Percentiles rank a stretch among this genome's conserved stretches.
Evolutionary conservation across 2,329 filamentous ascomycete genomes (phyloP).

Genomic region (Diplodia intermedia): DNA sequence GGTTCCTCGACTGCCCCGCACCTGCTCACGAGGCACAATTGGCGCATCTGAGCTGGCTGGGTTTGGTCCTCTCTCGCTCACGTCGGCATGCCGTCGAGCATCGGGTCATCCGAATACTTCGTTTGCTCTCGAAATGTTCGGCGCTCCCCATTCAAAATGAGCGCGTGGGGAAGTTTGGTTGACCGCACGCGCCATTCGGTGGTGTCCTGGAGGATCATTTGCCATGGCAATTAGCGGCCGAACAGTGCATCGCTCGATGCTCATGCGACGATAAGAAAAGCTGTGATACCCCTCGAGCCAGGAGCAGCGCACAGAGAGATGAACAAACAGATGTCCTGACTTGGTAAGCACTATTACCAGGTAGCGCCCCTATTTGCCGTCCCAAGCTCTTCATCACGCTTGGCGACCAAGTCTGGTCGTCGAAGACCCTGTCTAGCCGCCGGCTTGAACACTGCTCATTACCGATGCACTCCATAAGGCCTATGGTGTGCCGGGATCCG

Average conservation of each 20-base stretch:
- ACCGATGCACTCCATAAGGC: not conserved
- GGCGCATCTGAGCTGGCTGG: not conserved
- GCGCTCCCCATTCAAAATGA: constrained; percentile 1
- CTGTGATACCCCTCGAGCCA: constrained; percentile 7
- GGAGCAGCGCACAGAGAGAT: constrained; percentile 13
- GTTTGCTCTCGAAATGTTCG: not conserved
- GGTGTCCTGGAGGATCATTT: constrained; percentile 11
- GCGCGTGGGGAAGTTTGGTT: not conserved
- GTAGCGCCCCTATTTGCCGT: constrained; percentile 18
- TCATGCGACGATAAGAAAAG: constrained; percentile 20
- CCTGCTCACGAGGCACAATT: not conserved
- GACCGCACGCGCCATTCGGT: constrained; percentile 5
- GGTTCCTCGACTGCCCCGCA: not conserved
- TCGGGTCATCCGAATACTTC: not conserved
- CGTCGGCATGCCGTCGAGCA: not conserved
- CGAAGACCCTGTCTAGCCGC: constrained; percentile 11
- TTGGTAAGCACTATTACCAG: constrained; percentile 11
- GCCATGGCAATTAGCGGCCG: constrained; percentile 15
- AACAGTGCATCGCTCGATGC: constrained; percentile 11
- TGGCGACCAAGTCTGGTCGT: constrained; percentile 9
- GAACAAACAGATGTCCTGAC: constrained; percentile 12
- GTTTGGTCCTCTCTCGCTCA: not conserved
- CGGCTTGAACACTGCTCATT: constrained; percentile 15
- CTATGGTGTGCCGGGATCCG: constrained; percentile 19
- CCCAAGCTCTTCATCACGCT: constrained; percentile 17